phyloP scores from a whole-genome alignment of 2,329 filamentous ascomycete genomes.

The Peltaster fructicola region DNA sequence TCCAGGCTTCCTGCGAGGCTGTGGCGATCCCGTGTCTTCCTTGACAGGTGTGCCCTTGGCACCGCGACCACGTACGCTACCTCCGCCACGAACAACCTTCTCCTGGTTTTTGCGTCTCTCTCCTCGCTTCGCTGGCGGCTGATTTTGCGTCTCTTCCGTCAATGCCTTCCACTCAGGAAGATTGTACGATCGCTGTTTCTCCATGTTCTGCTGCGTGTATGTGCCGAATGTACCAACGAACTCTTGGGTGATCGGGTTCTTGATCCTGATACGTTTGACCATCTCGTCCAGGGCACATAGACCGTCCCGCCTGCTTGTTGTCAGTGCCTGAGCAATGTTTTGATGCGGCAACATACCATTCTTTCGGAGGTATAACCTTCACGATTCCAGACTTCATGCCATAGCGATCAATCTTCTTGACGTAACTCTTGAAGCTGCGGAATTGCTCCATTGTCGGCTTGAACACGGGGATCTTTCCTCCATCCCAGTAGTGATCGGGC shows the following conservation, averaged over 20 bases:
- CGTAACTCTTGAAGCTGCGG: slow-evolving; percentile 78
- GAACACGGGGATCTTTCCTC: slow-evolving; percentile 76
- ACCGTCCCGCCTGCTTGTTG: slow-evolving; percentile 39
- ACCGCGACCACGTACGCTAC: slow-evolving; percentile 13
- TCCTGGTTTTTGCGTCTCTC: slow-evolving; percentile 49
- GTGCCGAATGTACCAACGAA: slow-evolving; percentile 92
- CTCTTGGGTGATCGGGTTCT: slow-evolving; percentile 95
- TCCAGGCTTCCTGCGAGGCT: slow-evolving; percentile 32
- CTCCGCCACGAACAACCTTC: slow-evolving; percentile 23
- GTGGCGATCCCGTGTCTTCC: slow-evolving; percentile 8
- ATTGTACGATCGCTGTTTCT: slow-evolving; percentile 92
- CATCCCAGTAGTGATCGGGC: slow-evolving; percentile 75
- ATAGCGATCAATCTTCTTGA: slow-evolving; percentile 78
- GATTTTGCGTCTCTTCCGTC: slow-evolving; percentile 88
- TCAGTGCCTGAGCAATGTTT: slow-evolving; percentile 6
- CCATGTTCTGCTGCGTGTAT: slow-evolving; percentile 92
- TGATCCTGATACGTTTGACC: slow-evolving; percentile 80
- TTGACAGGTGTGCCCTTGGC: slow-evolving; percentile 3
- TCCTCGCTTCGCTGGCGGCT: slow-evolving; percentile 79
- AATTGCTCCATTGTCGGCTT: slow-evolving; percentile 93
- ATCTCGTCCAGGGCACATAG: slow-evolving; percentile 66
- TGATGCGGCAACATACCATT: slow-evolving; percentile 51
- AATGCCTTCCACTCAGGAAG: slow-evolving; percentile 88
- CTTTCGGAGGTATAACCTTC: slow-evolving; percentile 81
- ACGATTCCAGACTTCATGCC: slow-evolving; percentile 97